These are phyloP conservation scores for Polychytrium aggregatum DNA, from an alignment of 192 early-diverging fungal genomes.

Conservation along the genomic window DNA sequence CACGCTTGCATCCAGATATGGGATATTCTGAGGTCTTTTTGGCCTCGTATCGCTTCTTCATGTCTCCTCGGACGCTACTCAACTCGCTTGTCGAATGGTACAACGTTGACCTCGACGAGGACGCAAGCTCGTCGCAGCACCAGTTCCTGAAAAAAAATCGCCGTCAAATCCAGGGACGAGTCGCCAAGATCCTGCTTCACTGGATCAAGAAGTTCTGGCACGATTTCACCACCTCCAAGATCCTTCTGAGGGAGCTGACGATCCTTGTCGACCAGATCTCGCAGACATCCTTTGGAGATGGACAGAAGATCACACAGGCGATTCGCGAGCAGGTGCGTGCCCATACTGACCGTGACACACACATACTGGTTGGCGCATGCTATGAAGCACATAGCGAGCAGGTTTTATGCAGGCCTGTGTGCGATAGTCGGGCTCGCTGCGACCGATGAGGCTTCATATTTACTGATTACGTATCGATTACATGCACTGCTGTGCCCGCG, in stretches of 20 bases:
- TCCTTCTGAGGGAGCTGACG: constrained; percentile 22
- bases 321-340: constrained; percentile 46
- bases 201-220: constrained; percentile 50
- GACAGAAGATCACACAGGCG: constrained; percentile 42
- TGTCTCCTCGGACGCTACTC: constrained; percentile 20
- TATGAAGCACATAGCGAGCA: too few relatives aligned
- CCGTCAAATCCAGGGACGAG: constrained; percentile 28
- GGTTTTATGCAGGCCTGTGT: too few relatives aligned
- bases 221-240: constrained; percentile 29
- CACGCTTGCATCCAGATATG: too few relatives aligned
- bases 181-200: constrained; percentile 23
- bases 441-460: too few relatives aligned
- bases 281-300: constrained; percentile 32
- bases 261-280: constrained; percentile 32
- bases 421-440: too few relatives aligned
- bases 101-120: constrained; percentile 33
- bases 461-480: too few relatives aligned
- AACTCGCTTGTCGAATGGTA: constrained; percentile 42
- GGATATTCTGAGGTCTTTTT: constrained; percentile 43
- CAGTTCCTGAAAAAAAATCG: constrained; percentile 24
- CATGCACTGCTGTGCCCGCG: too few relatives aligned
- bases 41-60: constrained; percentile 38
- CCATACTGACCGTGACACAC: too few relatives aligned
- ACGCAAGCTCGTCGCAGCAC: constrained; percentile 10
- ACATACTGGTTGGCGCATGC: too few relatives aligned